These are phyloP conservation scores for Teratosphaeria pseudoeucalypti DNA, from an alignment of 2,329 filamentous ascomycete genomes.

Conservation along the genomic window DNA sequence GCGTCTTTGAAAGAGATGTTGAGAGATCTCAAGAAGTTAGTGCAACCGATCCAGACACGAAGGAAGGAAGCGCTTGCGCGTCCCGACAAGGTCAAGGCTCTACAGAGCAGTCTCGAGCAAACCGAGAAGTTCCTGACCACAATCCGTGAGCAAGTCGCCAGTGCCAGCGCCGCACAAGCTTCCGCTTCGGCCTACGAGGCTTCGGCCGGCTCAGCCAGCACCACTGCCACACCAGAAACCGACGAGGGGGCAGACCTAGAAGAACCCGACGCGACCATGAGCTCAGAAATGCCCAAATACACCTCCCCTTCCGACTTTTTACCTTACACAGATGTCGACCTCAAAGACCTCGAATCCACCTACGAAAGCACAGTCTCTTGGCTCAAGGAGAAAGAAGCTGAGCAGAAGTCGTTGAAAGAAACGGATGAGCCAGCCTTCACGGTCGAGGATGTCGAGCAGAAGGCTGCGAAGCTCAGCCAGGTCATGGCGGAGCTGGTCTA, in stretches of 20 bases:
- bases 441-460: conserved; percentile 58
- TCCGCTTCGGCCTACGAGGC: conserved; percentile 30
- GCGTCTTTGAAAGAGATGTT: conserved; percentile 67
- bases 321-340: conserved; percentile 62
- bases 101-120: conserved; percentile 62
- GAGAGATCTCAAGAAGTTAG: conserved; percentile 65
- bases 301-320: conserved; percentile 45
- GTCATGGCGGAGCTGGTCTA: conserved; percentile 59
- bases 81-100: conserved; percentile 54
- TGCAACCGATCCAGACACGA: conserved; percentile 65
- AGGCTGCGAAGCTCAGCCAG: conserved; percentile 61
- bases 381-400: conserved; percentile 60
- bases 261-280: conserved; percentile 48
- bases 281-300: conserved; percentile 25
- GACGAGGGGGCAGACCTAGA: conserved; percentile 66
- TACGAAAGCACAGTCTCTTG: conserved; percentile 51
- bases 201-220: conserved; percentile 25
- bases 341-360: conserved; percentile 53
- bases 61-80: conserved; percentile 62
- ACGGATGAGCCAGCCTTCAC: conserved; percentile 68
- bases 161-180: conserved; percentile 25
- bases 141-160: conserved; percentile 63
- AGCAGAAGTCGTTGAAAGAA: conserved; percentile 58
- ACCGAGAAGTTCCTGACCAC: conserved; percentile 59
- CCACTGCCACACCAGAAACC: conserved; percentile 14